Evolutionary conservation across 352 stramenopile species (phyloP).

Genomic region (Phytophthora uliginosa): DNA sequence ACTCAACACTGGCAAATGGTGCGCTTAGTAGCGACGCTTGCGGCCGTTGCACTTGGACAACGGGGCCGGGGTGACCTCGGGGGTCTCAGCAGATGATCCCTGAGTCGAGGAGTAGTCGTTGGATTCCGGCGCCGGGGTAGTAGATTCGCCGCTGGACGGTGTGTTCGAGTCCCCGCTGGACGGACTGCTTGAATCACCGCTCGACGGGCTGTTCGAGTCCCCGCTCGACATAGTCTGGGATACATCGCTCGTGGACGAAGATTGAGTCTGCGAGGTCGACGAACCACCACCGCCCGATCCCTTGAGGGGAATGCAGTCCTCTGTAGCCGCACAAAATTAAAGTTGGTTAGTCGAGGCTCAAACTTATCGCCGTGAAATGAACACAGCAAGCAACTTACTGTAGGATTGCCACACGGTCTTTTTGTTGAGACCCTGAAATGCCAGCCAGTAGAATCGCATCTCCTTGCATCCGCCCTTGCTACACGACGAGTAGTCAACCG

Average conservation of each 20-base stretch:
- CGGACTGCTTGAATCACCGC: not conserved
- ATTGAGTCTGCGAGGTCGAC: slow-evolving; percentile 4
- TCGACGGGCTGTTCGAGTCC: not conserved
- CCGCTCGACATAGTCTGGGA: not conserved
- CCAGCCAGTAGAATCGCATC: slow-evolving; percentile 43
- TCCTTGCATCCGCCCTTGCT: not conserved
- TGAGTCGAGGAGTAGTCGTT: slow-evolving; percentile 12
- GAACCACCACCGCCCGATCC: slow-evolving; percentile 10
- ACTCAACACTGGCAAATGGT: slow-evolving; percentile 29
- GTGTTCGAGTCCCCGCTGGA: not conserved
- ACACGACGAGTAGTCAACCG: slow-evolving; percentile 46
- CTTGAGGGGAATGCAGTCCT: slow-evolving; percentile 18
- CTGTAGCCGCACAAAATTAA: slow-evolving; percentile 5
- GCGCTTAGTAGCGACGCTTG: slow-evolving; percentile 22
- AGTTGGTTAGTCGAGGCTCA: not conserved
- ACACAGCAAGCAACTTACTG: slow-evolving; percentile 18
- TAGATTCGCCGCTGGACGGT: slow-evolving; percentile 5
- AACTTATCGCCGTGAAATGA: no score
- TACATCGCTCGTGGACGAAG: not conserved
- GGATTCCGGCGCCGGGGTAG: slow-evolving; percentile 11
- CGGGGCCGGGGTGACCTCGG: slow-evolving; percentile 28
- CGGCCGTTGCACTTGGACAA: slow-evolving; percentile 38
- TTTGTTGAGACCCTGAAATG: slow-evolving; percentile 34
- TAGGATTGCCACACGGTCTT: slow-evolving; percentile 44
- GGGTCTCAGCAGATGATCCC: slow-evolving; percentile 15